Base-by-base conservation (phyloP, 164 flowering plant genomes). In the Euptelea pleiosperma region DNA sequence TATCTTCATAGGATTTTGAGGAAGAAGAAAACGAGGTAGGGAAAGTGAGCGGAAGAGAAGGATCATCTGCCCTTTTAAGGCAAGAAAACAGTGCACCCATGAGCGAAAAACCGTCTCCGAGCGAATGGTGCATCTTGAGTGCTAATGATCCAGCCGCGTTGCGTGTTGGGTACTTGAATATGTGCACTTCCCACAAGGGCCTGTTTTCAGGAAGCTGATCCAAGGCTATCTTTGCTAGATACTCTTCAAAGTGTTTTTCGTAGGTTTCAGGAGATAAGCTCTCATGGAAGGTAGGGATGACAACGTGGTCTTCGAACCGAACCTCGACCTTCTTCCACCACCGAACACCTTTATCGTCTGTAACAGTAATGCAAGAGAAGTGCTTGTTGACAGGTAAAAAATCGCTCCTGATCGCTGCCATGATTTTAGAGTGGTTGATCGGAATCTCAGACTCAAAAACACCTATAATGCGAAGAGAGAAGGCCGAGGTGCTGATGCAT, bases 71-170 rank as follows among this genome's bases (percentile, higher is more conserved):
- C 36, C 63, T 21, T 25, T 35, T 22, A 2, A 59, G 16, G 33
- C 44, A 59, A 31, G 63, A 59, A 24, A 47, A 14, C 21, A 48
- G 12, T 12, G 25, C 33, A 0, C 54, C 52, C 63, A 60, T 49
- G 1, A 60, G 36, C 0, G 63, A 49, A n/a, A 9, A 45, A 1
- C 63, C 63, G 11, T 60, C 63, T 2, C 63, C 63, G 7, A 60
- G 52, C 11, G 46, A 55, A 28, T 60, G 63, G 37, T 60, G 43
- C 31, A 60, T 1, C n/a, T 49, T 60, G 18, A 60, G 49, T 2
- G 49, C 18, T 4, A 49, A 3, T 1, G 44, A 24, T 8, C n/a
- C n/a, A 4, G 45, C n/a, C 6, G 55, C 63, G 10, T 60, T 37
- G 37, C 25, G 36, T 21, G 45, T 36, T 19, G 63, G 63, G 44